Evolutionary conservation across 768 basidiomycete genomes (phyloP).

Genomic region (Russula sp.): DNA sequence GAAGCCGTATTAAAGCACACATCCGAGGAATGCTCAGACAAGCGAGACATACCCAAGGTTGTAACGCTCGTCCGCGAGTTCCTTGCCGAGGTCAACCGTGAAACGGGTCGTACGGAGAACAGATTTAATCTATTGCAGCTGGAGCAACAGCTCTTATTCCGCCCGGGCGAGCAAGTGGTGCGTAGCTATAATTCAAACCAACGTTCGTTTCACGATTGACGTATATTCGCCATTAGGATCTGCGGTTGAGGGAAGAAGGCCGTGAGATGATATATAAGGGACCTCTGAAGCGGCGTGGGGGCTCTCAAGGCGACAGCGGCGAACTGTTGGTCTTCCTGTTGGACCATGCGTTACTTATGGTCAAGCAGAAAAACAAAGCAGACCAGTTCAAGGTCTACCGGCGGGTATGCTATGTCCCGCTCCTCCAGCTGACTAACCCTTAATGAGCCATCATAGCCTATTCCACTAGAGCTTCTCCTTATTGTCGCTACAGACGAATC

Average conservation of each 20-base stretch:
- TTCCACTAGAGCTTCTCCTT: constrained; percentile 87
- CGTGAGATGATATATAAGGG: constrained; percentile 92
- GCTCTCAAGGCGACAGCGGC: constrained; percentile 65
- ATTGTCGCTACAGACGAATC: constrained; percentile 72
- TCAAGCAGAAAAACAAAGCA: constrained; percentile 85
- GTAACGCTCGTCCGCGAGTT: constrained; percentile 74
- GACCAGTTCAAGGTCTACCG: constrained; percentile 93
- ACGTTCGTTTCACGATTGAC: background rate
- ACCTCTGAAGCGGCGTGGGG: constrained; percentile 75
- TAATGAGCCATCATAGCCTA: constrained; percentile 51
- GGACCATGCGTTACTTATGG: constrained; percentile 93
- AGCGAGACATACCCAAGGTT: constrained; percentile 65
- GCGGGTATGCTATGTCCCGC: constrained; percentile 48
- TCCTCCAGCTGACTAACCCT: background rate
- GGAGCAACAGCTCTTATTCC: constrained; percentile 84
- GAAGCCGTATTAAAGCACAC: constrained; percentile 92
- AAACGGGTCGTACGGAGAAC: constrained; percentile 94
- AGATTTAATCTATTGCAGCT: constrained; percentile 92
- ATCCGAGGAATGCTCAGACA: constrained; percentile 83
- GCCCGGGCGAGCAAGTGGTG: constrained; percentile 86
- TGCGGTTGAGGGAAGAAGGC: constrained; percentile 79
- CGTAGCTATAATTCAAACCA: constrained; percentile 26
- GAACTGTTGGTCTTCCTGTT: constrained; percentile 93
- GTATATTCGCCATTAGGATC: constrained; percentile 45
- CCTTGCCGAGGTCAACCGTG: constrained; percentile 80